phyloP scores from a whole-genome alignment of 2,329 filamentous ascomycete species.

The Neofusicoccum sp. region DNA sequence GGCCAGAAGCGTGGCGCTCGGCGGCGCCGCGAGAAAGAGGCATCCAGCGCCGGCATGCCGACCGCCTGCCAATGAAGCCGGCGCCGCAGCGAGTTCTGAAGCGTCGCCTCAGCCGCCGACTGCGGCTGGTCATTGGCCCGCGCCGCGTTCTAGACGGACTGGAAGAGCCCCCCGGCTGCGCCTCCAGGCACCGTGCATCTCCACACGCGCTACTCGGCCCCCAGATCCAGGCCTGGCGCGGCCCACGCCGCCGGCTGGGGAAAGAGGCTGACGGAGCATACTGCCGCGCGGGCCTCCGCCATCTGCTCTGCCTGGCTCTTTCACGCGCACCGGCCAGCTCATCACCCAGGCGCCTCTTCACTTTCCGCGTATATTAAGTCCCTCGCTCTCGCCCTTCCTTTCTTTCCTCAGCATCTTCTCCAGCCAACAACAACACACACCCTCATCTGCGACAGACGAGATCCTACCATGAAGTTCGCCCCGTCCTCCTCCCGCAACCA shows the following conservation, averaged over 20 bases:
- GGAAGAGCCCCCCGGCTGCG: neutral
- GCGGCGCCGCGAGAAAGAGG: conserved; percentile 2
- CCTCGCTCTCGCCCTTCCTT: neutral
- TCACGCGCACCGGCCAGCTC: neutral
- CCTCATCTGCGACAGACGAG: neutral
- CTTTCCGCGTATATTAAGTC: conserved; percentile 3
- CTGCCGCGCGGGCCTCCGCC: conserved; percentile 1
- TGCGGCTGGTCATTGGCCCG: neutral
- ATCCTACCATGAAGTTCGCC: neutral
- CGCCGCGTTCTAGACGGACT: neutral
- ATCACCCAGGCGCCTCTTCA: neutral
- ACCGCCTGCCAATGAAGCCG: neutral
- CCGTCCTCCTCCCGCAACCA: conserved; percentile 25
- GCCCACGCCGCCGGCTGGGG: neutral
- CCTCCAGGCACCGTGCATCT: neutral
- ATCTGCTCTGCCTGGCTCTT: neutral
- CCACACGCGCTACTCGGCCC: neutral
- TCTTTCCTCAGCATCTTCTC: neutral
- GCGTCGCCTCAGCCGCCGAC: neutral
- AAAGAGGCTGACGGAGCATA: neutral
- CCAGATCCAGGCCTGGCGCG: neutral
- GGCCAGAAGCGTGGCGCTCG: conserved; percentile 6
- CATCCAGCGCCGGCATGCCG: neutral
- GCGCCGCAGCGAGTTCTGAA: neutral
- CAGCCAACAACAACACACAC: neutral